These are phyloP conservation scores for Aquilaria agallochum DNA, from an alignment of 441 rosid species.

Conservation along the genomic window DNA sequence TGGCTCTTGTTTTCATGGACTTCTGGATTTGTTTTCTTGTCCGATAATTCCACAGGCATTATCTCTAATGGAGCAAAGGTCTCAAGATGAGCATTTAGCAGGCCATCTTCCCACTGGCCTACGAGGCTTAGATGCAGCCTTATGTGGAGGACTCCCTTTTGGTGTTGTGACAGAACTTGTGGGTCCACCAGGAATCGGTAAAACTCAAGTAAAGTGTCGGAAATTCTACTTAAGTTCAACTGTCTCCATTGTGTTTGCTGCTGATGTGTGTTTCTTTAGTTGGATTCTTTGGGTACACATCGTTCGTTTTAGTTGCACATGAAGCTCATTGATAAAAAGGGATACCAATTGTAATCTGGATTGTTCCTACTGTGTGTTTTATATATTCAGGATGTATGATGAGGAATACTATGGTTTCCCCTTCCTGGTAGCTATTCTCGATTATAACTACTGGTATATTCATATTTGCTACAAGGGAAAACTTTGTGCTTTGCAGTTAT, in stretches of 20 bases:
- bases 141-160: conserved; percentile 84
- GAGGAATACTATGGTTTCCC: too few species aligned
- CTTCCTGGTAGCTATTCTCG: too few species aligned
- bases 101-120: conserved; percentile 80
- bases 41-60: conserved; percentile 31
- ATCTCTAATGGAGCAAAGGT: conserved; percentile 49
- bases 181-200: conserved; percentile 91
- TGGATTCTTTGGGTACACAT: background rate
- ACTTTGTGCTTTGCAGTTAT: too few species aligned
- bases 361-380: too few species aligned
- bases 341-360: too few species aligned
- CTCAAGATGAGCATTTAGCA: conserved; percentile 37
- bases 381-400: too few species aligned
- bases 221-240: background rate
- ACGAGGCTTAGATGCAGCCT: conserved; percentile 69
- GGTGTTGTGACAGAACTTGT: conserved; percentile 88
- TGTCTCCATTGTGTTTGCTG: background rate
- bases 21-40: background rate
- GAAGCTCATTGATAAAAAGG: too few species aligned
- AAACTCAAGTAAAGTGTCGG: conserved; percentile 59
- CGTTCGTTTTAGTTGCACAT: background rate
- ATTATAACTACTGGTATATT: too few species aligned
- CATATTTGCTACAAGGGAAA: too few species aligned
- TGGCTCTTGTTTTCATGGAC: background rate
- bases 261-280: background rate